Evolutionary conservation across 371 early-diverging fungal species (phyloP).

Genomic region (Astathelohania contejeani): DNA sequence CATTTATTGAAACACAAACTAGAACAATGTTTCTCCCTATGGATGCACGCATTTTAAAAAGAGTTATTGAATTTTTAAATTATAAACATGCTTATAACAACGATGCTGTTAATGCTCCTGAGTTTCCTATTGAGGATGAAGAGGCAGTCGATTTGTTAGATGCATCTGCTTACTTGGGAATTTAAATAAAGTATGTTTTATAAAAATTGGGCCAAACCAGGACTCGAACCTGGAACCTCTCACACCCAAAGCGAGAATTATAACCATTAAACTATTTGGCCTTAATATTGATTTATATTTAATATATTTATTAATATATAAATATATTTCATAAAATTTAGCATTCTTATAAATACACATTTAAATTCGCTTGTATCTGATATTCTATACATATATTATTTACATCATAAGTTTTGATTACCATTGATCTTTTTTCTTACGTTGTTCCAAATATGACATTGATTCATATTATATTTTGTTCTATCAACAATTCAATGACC

Average conservation of each 20-base stretch:
- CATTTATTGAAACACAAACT: conserved; percentile 24
- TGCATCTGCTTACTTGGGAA: conserved; percentile 46
- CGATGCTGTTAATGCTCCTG: conserved; percentile 16
- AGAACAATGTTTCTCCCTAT: conserved; percentile 36
- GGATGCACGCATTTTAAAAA: conserved; percentile 18
- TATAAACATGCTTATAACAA: conserved; percentile 23
- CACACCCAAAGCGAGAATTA: conserved; percentile 56
- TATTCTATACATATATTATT: too few species aligned
- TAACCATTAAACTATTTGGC: conserved; percentile 54
- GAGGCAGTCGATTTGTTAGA: conserved; percentile 49
- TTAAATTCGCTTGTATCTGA: too few species aligned
- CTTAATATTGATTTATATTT: conserved; percentile 9
- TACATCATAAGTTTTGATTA: too few species aligned
- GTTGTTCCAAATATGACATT: too few species aligned
- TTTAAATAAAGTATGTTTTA: too few species aligned
- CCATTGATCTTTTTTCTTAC: too few species aligned
- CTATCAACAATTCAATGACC: too few species aligned
- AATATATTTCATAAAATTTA: conserved; percentile 3
- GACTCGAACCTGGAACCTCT: conserved; percentile 56
- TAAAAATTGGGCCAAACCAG: conserved; percentile 52
- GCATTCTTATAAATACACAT: too few species aligned
- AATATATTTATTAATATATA: not conserved
- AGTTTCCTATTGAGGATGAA: conserved; percentile 43
- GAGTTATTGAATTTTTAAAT: conserved; percentile 45
- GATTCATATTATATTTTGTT: too few species aligned